phyloP scores from a whole-genome alignment of 495 filamentous ascomycete genomes.

The Penicillium desertorum region DNA sequence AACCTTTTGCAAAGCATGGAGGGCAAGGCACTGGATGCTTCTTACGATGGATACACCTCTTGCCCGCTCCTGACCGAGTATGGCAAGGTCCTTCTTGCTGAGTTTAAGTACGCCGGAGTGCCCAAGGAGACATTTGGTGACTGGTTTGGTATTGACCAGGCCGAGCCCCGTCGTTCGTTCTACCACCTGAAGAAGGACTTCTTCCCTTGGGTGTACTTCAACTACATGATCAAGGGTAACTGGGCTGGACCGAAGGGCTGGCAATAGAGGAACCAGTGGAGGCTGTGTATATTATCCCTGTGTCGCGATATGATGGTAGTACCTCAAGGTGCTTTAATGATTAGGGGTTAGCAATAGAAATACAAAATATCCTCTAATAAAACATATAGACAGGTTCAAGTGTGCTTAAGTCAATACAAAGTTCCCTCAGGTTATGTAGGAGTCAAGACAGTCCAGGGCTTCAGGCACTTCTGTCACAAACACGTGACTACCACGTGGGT shows the following conservation, averaged over 20 bases:
- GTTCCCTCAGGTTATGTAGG: not conserved
- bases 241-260: conserved; percentile 63
- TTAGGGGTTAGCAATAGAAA: not conserved
- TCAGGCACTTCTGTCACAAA: not conserved
- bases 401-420: not conserved
- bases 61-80: conserved; percentile 67
- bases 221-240: conserved; percentile 59
- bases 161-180: conserved; percentile 52
- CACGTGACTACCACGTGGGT: not conserved
- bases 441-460: not conserved
- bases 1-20: conserved; percentile 55
- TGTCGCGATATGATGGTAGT: not conserved
- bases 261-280: conserved; percentile 8
- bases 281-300: conserved; percentile 1
- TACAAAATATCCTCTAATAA: not conserved
- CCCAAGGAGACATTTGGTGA: conserved; percentile 67
- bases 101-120: conserved; percentile 71
- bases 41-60: conserved; percentile 68
- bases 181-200: conserved; percentile 72
- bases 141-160: conserved; percentile 59
- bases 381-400: not conserved
- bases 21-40: conserved; percentile 51
- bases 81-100: conserved; percentile 65
- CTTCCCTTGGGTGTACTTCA: conserved; percentile 66
- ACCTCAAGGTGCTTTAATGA: not conserved